phyloP scores from a whole-genome alignment of 139 green algal genomes.

The Chlamydomonas urium region DNA sequence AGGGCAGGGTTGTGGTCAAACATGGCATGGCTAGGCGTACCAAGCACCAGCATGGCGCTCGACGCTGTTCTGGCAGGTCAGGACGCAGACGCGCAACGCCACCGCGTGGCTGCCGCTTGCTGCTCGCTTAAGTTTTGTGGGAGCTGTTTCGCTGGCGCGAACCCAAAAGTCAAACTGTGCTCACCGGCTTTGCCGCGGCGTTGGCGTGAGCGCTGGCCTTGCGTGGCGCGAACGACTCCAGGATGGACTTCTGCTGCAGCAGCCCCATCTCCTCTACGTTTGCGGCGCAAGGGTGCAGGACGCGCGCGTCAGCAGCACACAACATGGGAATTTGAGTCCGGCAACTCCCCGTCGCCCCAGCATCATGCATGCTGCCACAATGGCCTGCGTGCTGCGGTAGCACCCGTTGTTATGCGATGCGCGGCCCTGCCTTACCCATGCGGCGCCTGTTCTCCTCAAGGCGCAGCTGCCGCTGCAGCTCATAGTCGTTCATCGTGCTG shows the following conservation, averaged over 20 bases:
- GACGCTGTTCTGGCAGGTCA: not conserved
- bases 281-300: not conserved
- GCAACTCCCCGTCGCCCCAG: not conserved
- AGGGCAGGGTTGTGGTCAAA: too few species aligned
- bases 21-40: too few species aligned
- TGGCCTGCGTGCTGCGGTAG: not conserved
- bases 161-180: not conserved
- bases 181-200: not conserved
- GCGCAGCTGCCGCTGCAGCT: constrained; percentile 17
- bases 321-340: not conserved
- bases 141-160: not conserved
- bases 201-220: constrained; percentile 3
- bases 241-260: constrained; percentile 23
- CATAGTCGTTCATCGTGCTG: constrained; percentile 9
- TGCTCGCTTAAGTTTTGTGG: not conserved
- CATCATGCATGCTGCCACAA: not conserved
- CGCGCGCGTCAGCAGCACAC: not conserved
- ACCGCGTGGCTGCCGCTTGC: too few species aligned
- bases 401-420: not conserved
- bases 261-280: constrained; percentile 39
- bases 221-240: constrained; percentile 12
- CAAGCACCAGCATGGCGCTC: not conserved
- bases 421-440: constrained; percentile 31
- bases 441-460: constrained; percentile 30
- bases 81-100: too few species aligned